These are phyloP conservation scores for Gymnopilus junonius DNA, from an alignment of 768 basidiomycete genomes.

Conservation along the genomic window DNA sequence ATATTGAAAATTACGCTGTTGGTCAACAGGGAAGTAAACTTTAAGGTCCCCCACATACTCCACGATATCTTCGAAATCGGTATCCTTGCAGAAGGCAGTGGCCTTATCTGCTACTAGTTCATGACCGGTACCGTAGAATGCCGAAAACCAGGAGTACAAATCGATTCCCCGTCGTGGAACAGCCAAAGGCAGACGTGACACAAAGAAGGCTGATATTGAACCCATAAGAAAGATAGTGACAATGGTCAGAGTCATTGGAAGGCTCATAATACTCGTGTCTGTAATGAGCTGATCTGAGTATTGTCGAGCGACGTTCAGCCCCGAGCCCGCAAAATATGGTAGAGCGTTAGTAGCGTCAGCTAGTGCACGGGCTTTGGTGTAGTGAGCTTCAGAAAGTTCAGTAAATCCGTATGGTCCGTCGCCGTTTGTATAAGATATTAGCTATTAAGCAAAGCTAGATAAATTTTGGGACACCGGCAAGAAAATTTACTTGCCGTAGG, in stretches of 20 bases:
- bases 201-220: constrained; percentile 30
- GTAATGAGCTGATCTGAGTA: constrained; percentile 37
- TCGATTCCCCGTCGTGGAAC: constrained; percentile 30
- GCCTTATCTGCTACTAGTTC: constrained; percentile 20
- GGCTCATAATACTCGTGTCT: constrained; percentile 26
- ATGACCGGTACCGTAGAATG: constrained; percentile 26
- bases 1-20: neutral
- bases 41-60: constrained; percentile 30
- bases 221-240: constrained; percentile 33
- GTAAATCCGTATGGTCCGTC: constrained; percentile 43
- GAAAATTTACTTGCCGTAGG: constrained; percentile 35
- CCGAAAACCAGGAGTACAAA: constrained; percentile 30
- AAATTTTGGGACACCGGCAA: neutral
- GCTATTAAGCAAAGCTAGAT: constrained; percentile 21
- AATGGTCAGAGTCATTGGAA: constrained; percentile 29
- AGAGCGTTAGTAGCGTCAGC: constrained; percentile 45
- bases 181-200: constrained; percentile 27
- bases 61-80: constrained; percentile 34
- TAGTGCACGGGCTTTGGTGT: constrained; percentile 37
- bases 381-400: constrained; percentile 34
- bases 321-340: constrained; percentile 46
- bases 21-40: constrained; percentile 26
- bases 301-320: constrained; percentile 17
- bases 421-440: constrained; percentile 41
- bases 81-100: constrained; percentile 24